Evolutionary conservation across 2,329 filamentous ascomycete genomes (phyloP).

Genomic region (Anisogramma anomala): DNA sequence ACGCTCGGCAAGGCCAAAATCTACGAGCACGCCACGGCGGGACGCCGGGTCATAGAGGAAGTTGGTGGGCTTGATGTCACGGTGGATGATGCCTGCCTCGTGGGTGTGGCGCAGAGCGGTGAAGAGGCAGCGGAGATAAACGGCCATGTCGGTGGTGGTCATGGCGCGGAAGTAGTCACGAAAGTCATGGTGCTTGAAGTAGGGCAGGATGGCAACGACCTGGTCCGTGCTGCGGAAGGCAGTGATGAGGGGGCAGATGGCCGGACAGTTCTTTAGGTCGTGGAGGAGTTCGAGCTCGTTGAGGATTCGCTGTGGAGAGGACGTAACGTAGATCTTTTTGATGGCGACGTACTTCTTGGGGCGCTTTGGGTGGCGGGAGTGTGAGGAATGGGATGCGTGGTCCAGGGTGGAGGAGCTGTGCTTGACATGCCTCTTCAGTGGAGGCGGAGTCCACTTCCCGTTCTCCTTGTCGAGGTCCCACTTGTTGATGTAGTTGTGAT

Average conservation of each 20-base stretch:
- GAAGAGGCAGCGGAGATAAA: slow-evolving; percentile 84
- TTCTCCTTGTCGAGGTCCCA: slow-evolving; percentile 69
- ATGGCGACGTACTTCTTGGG: slow-evolving; percentile 75
- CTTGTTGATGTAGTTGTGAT: slow-evolving; percentile 70
- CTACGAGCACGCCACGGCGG: slow-evolving; percentile 83
- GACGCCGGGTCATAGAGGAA: slow-evolving; percentile 81
- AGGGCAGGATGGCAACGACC: slow-evolving; percentile 86
- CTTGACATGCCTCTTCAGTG: slow-evolving; percentile 40
- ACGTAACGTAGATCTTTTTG: slow-evolving; percentile 99
- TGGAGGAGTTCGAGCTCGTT: slow-evolving; percentile 93
- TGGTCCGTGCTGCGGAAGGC: slow-evolving; percentile 93
- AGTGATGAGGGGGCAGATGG: slow-evolving; percentile 90
- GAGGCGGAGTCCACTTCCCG: slow-evolving; percentile 58
- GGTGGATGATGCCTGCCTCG: slow-evolving; percentile 72
- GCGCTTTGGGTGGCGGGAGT: slow-evolving; percentile 21
- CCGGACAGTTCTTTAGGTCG: slow-evolving; percentile 69
- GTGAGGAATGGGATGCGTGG: slow-evolving; percentile 14
- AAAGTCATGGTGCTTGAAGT: slow-evolving; percentile 93
- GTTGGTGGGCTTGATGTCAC: slow-evolving; percentile 96
- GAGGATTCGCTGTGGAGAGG: slow-evolving; percentile 81
- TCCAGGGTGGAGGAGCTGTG: slow-evolving; percentile 22
- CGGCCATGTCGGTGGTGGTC: slow-evolving; percentile 70
- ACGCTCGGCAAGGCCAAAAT: slow-evolving; percentile 91
- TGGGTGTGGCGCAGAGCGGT: slow-evolving; percentile 77
- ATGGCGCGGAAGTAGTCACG: slow-evolving; percentile 88